Evolutionary conservation across 352 stramenopile species (phyloP).

Genomic region (Thraustochytrium sp.): DNA sequence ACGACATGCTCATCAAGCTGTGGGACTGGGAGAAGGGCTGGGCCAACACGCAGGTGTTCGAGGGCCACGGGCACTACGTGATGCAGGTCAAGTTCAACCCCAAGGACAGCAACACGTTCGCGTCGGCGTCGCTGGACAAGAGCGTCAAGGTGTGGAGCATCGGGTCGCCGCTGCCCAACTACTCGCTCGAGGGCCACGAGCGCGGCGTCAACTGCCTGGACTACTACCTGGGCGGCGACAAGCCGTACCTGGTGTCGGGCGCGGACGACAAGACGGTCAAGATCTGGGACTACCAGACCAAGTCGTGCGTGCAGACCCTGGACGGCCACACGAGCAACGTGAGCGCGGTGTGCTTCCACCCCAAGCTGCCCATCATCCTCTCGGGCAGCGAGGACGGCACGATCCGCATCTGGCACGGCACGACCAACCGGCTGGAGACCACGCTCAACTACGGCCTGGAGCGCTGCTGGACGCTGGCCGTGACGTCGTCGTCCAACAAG

Average conservation of each 20-base stretch:
- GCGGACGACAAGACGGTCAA: conserved; percentile 89
- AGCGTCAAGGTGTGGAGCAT: conserved; percentile 93
- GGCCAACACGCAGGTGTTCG: conserved; percentile 67
- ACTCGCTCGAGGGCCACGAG: conserved; percentile 87
- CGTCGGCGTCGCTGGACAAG: conserved; percentile 90
- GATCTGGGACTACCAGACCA: conserved; percentile 99
- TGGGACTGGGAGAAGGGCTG: conserved; percentile 89
- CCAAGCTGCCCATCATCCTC: conserved; percentile 94
- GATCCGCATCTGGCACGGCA: conserved; percentile 83
- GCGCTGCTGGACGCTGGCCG: conserved; percentile 88
- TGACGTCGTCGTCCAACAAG: conserved; percentile 61
- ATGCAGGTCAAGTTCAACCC: conserved; percentile 99
- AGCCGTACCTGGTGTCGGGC: conserved; percentile 94
- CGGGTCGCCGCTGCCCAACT: conserved; percentile 84
- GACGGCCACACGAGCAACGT: conserved; percentile 99
- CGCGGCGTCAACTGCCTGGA: conserved; percentile 96
- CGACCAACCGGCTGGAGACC: conserved; percentile 69
- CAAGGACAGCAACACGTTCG: conserved; percentile 98
- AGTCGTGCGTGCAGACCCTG: conserved; percentile 96
- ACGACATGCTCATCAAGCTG: conserved; percentile 99
- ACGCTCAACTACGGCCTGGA: conserved; percentile 99
- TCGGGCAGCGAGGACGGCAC: conserved; percentile 94
- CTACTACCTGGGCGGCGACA: conserved; percentile 97
- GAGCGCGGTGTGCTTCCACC: conserved; percentile 91
- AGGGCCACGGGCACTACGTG: conserved; percentile 94